A percentile compares a stretch with the other conserved stretches of the same genome.
These are phyloP conservation scores for Globisporangium solare DNA, from an alignment of 352 stramenopile species.

Conservation along the genomic window DNA sequence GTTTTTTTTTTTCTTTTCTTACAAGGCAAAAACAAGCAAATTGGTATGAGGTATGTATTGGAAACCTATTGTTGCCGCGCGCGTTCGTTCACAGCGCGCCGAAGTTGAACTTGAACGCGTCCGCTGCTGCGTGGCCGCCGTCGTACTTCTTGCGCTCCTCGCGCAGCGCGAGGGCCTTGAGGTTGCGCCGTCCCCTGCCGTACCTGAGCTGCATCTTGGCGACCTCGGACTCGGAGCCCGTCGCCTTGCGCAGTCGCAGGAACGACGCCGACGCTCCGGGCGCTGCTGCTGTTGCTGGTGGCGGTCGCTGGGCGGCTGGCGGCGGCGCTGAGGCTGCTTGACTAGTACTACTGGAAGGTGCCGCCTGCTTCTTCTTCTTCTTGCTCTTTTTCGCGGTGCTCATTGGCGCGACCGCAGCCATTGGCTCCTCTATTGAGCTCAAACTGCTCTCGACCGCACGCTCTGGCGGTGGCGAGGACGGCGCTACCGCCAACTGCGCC, in stretches of 20 bases:
- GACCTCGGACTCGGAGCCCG: constrained; percentile 58
- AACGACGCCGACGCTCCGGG: constrained; percentile 39
- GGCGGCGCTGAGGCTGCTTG: neutral
- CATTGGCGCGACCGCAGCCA: neutral
- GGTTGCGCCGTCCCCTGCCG: constrained; percentile 50
- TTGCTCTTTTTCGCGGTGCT: constrained; percentile 17
- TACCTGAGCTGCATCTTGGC: constrained; percentile 73
- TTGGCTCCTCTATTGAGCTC: neutral
- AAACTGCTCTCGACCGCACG: neutral
- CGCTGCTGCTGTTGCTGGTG: neutral
- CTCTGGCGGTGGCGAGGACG: neutral
- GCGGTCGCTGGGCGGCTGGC: neutral
- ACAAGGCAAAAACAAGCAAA: too few species aligned
- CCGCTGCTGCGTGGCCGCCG: neutral
- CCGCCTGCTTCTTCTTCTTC: constrained; percentile 14
- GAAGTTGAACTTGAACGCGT: constrained; percentile 14
- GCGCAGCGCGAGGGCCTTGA: constrained; percentile 43
- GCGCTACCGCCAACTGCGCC: neutral
- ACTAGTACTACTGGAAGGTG: constrained; percentile 1
- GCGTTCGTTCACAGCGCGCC: neutral
- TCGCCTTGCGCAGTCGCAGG: constrained; percentile 55
- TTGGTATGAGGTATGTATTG: too few species aligned
- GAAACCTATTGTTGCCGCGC: too few species aligned
- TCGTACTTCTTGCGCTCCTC: constrained; percentile 30
- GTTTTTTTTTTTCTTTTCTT: too few species aligned